Base-by-base conservation (phyloP, 2,329 filamentous ascomycete genomes). In the Scytalidium lignicola region DNA sequence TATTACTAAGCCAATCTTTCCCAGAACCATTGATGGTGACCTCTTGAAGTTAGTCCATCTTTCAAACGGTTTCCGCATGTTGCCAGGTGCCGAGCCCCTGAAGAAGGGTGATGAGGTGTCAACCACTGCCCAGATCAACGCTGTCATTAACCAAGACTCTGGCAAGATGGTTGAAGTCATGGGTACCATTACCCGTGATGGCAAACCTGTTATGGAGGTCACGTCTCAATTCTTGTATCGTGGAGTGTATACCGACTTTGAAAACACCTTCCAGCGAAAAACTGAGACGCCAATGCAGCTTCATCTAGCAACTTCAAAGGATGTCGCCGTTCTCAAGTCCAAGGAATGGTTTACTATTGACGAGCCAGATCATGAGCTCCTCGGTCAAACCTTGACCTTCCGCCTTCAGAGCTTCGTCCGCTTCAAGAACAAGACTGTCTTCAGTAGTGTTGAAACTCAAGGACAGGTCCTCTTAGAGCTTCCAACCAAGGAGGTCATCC, bases 161-260 rank as follows among this genome's bases (percentile, higher is more conserved):
- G 93, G 93, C 43, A 99, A 99, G 78, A 96, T 99, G 91, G 95
- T 99, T 17, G 95, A 99, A 71, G 92, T 99, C n/a, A 96, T 91
- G 63, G 93, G 93, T 54, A 99, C 93, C 5, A 96, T 99, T 62
- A 86, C 80, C 47, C 86, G 93, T 41, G 83, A 91, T 47, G 86
- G 86, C 21, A 70, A 88, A 67, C 78, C 90, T 5, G 90, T 99
- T 55, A 99, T 99, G 93, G 90, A 99, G 66, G 93, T 99, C 22
- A 97, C 91, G 12, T 96, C 90, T 54, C 93, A 99, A 69, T 99
- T 99, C 79, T 70, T 99, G 62, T 99, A 99, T 77, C 86, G 95
- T 44, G 93, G 93, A 49, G 78, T 79, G 23, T 99, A 99, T 73
- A 87, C 80, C 49, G 95, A 99, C 69, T 99, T 83, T 61, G 88